Conservation (phyloP, 148 eudicot genomes). For the Arbutus unedo region DNA sequence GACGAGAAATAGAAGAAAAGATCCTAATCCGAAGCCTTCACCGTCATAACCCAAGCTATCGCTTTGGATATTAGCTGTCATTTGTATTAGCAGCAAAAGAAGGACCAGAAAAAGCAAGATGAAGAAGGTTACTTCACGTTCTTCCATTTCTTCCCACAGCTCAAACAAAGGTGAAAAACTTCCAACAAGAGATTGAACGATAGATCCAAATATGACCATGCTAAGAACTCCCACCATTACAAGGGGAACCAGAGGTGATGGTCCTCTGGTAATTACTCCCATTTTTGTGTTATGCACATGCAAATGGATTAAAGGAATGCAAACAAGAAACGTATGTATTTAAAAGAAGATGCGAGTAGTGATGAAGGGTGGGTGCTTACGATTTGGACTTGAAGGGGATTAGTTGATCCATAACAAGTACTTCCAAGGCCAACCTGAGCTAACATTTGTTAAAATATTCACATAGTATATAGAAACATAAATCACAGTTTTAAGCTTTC, state of each 20-base stretch:
- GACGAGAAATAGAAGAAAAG: slow-evolving; percentile 23
- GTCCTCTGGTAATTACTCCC: slow-evolving; percentile 25
- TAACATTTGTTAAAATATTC: neutral
- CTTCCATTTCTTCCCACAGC: slow-evolving; percentile 8
- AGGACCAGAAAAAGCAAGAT: slow-evolving; percentile 24
- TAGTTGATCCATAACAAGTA: slow-evolving; percentile 11
- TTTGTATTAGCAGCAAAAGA: slow-evolving; percentile 22
- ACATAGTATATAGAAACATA: neutral
- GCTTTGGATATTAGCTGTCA: neutral
- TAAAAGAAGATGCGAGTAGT: neutral
- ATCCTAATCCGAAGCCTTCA: slow-evolving; percentile 26
- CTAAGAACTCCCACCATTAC: slow-evolving; percentile 25
- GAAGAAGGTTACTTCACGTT: neutral
- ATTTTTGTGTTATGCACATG: slow-evolving; percentile 1
- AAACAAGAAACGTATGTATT: neutral
- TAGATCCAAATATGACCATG: slow-evolving; percentile 13
- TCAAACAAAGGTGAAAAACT: slow-evolving; percentile 8
- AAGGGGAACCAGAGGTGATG: slow-evolving; percentile 36
- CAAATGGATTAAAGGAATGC: neutral
- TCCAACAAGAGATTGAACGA: slow-evolving; percentile 10
- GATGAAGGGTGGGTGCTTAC: neutral
- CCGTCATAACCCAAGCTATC: neutral
- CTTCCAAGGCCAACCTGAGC: neutral
- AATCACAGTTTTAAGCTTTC: neutral
- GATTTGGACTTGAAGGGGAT: neutral